Percentiles rank a stretch among this genome's conserved stretches.
Conservation (phyloP, 768 basidiomycete genomes). For the Infundibulicybe gibba region DNA sequence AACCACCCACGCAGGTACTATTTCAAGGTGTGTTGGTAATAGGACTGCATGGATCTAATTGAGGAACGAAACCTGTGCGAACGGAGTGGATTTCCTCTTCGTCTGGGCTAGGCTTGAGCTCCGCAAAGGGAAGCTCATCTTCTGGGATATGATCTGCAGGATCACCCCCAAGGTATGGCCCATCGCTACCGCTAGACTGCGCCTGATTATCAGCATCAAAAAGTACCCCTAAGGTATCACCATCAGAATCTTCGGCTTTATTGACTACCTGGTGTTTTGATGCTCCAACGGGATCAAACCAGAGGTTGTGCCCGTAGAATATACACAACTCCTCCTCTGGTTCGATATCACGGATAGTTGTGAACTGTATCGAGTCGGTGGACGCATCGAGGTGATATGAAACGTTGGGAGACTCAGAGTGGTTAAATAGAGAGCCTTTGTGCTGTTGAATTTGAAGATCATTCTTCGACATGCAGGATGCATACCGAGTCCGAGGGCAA, state of each 20-base stretch:
- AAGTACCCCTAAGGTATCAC: slow-evolving; percentile 48
- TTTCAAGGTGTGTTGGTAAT: slow-evolving; percentile 1
- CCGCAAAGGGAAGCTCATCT: slow-evolving; percentile 61
- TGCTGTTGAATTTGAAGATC: neutral
- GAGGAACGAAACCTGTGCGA: slow-evolving; percentile 42
- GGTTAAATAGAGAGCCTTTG: slow-evolving; percentile 81
- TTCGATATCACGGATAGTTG: slow-evolving; percentile 47
- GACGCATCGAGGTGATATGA: slow-evolving; percentile 52
- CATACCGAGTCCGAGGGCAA: slow-evolving; percentile 75
- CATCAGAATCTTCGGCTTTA: slow-evolving; percentile 11
- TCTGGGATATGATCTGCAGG: slow-evolving; percentile 49
- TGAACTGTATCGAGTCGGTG: slow-evolving; percentile 61
- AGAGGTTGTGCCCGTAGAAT: slow-evolving; percentile 66
- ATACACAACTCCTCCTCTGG: slow-evolving; percentile 76
- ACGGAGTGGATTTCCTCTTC: slow-evolving; percentile 58
- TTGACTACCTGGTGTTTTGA: neutral
- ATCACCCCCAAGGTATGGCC: slow-evolving; percentile 32
- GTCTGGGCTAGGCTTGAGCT: slow-evolving; percentile 58
- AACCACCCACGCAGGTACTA: slow-evolving; percentile 76
- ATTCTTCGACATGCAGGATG: neutral
- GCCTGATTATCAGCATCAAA: slow-evolving; percentile 14
- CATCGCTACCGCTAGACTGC: neutral
- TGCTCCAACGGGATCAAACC: slow-evolving; percentile 49
- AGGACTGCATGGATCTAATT: neutral
- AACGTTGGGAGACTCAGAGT: slow-evolving; percentile 67